Evolutionary conservation across 2,329 filamentous ascomycete species (phyloP), one percentile per base, ranked within the genome.

Genomic region (Fusarium secorum): DNA sequence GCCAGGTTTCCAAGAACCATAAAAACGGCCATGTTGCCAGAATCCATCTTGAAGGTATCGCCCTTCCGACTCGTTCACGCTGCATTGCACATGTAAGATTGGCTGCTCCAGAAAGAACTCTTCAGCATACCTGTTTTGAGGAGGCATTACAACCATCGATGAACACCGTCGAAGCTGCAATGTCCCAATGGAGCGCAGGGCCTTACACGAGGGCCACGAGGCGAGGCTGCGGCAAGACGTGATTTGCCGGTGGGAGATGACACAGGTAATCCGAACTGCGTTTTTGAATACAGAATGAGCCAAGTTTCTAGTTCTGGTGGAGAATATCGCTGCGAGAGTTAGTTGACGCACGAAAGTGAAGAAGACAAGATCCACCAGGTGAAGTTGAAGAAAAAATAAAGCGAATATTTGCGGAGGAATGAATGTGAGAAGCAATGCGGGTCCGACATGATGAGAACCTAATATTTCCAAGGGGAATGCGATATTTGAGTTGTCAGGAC

Each of bases 11-110:
- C 86, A 93, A 28, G 86, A 87, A 77, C 92, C 90, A 78, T 93
- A 95, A 68, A 84, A 84, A 58, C 93, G 87, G 24, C 89, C 91
- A 80, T 94, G 90, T 78, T 93, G 90, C 75, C 79, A 81, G 60
- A 74, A 78, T 3, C 79, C 79, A 59, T 76, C 73, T 35, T 76
- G 57, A 14, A 77, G 68, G 49, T 70, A 61, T 33, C 68, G 73
- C 48, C 65, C 64, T 42, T 70, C 66, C 22, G 66, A 48, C 45
- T 71, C 72, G 11, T 66, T 55, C 46, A 66, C 35, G 63, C 76
- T 77, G 49, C 54, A 48, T 41, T 46, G 32, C 22, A 53, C 4
- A 20, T n/a, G 57, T 76, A 42, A 76, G 70, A 39, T 44, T 41
- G 60, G 55, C 51, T 51, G 54, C 46, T 42, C 28, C 32, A 51